Conservation (phyloP, 1,139 yeast genomes). For the Diutina rugosa region DNA sequence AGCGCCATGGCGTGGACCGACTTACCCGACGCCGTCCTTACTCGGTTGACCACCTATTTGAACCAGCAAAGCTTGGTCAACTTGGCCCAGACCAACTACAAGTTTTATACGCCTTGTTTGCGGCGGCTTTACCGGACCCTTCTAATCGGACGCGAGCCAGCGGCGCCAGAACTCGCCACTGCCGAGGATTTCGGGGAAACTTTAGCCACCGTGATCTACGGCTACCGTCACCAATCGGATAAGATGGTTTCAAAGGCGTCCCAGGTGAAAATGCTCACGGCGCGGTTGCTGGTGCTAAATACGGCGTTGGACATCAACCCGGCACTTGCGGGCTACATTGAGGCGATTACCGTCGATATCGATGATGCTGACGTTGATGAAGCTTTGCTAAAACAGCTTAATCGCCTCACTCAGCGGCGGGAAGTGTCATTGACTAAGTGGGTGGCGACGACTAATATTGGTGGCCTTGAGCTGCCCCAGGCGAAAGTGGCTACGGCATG, state of each 20-base stretch:
- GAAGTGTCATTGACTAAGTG: background rate
- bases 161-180: background rate
- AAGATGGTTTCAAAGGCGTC: background rate
- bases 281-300: background rate
- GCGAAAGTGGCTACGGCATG: background rate
- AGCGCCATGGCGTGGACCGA: background rate
- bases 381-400: background rate
- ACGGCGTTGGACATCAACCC: background rate
- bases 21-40: background rate
- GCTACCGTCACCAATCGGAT: background rate
- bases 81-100: constrained; percentile 1
- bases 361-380: background rate
- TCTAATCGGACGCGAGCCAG: background rate
- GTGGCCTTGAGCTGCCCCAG: background rate
- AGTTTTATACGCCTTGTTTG: background rate
- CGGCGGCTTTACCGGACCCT: background rate
- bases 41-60: background rate
- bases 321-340: background rate
- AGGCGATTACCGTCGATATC: background rate
- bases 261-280: background rate
- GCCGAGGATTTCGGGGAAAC: background rate
- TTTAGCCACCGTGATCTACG: background rate
- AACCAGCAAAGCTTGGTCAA: background rate
- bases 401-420: background rate
- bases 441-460: background rate